Percentiles rank a stretch among this genome's conserved stretches.
Evolutionary conservation across 139 green algal genomes (phyloP).

Genomic region (Micractinium conductrix): DNA sequence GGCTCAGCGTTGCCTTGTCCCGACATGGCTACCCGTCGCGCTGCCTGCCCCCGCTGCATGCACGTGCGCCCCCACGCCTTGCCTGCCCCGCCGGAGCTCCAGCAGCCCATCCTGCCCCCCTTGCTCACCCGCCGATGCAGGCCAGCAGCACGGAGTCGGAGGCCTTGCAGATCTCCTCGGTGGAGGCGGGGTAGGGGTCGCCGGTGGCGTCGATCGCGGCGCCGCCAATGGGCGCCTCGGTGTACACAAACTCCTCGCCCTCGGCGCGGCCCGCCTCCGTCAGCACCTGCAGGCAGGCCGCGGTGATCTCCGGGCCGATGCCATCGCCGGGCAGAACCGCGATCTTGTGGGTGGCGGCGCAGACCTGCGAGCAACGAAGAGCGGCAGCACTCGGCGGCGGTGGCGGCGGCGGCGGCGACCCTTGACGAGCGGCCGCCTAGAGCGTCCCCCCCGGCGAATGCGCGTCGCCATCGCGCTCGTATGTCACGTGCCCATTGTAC

Average conservation of each 20-base stretch:
- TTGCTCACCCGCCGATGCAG: slow-evolving; percentile 83
- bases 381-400: background rate
- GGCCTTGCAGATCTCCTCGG: slow-evolving; percentile 81
- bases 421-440: background rate
- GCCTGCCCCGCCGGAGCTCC: background rate
- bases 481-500: background rate
- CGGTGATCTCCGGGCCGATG: slow-evolving; percentile 98
- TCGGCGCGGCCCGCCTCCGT: slow-evolving; percentile 71
- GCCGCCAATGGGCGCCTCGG: slow-evolving; percentile 88
- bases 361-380: slow-evolving; percentile 4
- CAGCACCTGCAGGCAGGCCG: slow-evolving; percentile 73
- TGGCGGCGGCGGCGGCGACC: background rate
- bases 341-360: slow-evolving; percentile 72
- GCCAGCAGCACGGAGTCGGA: slow-evolving; percentile 94
- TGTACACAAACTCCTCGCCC: slow-evolving; percentile 84
- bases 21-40: no score
- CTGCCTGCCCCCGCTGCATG: no score
- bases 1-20: no score
- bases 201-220: slow-evolving; percentile 95
- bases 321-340: slow-evolving; percentile 94
- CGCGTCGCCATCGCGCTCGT: background rate
- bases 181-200: slow-evolving; percentile 87
- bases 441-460: background rate
- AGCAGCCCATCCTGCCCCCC: background rate
- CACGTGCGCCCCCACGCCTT: no score